A percentile compares a stretch with the other conserved stretches of the same genome.
phyloP scores from a whole-genome alignment of 2,329 filamentous ascomycete genomes.

The Orbilia brochopaga region DNA sequence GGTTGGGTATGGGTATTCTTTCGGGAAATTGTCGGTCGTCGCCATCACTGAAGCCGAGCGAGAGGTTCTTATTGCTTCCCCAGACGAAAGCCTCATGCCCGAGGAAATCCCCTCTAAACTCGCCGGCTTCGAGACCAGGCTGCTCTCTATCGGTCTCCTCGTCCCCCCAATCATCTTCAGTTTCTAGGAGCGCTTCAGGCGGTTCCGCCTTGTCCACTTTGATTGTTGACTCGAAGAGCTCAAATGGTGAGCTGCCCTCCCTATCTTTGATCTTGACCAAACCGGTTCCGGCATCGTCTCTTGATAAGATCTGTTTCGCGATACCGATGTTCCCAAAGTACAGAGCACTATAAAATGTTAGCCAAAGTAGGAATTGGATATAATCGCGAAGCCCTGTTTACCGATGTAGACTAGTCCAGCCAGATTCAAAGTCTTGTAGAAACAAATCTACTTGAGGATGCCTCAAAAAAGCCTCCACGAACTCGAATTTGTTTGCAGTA shows the following conservation, averaged over 20 bases:
- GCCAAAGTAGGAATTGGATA: slow-evolving; percentile 62
- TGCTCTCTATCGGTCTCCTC: slow-evolving; percentile 29
- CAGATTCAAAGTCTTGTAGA: slow-evolving; percentile 84
- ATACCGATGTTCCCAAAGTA: slow-evolving; percentile 55
- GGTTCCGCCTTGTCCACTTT: slow-evolving; percentile 64
- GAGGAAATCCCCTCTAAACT: slow-evolving; percentile 57
- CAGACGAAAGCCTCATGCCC: slow-evolving; percentile 93
- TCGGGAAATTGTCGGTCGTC: slow-evolving; percentile 95
- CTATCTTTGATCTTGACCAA: slow-evolving; percentile 74
- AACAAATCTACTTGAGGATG: slow-evolving; percentile 86
- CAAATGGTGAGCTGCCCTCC: slow-evolving; percentile 88
- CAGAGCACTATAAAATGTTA: slow-evolving; percentile 47
- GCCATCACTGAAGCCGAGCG: slow-evolving; percentile 90
- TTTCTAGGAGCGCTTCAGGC: slow-evolving; percentile 61
- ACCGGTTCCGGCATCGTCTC: slow-evolving; percentile 71
- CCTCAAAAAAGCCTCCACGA: slow-evolving; percentile 79
- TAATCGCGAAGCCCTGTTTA: slow-evolving; percentile 63
- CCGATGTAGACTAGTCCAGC: slow-evolving; percentile 93
- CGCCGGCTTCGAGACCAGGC: slow-evolving; percentile 54
- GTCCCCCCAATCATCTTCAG: slow-evolving; percentile 64
- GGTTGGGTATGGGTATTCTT: slow-evolving; percentile 75
- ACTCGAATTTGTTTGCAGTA: slow-evolving; percentile 71
- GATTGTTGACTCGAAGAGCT: slow-evolving; percentile 88
- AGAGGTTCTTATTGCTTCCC: slow-evolving; percentile 94
- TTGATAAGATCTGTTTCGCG: slow-evolving; percentile 78